Evolutionary conservation across 169 alveolate genomes (phyloP), one percentile per base, ranked within the genome.

Genomic region (Cyclospora cayetanensis): DNA sequence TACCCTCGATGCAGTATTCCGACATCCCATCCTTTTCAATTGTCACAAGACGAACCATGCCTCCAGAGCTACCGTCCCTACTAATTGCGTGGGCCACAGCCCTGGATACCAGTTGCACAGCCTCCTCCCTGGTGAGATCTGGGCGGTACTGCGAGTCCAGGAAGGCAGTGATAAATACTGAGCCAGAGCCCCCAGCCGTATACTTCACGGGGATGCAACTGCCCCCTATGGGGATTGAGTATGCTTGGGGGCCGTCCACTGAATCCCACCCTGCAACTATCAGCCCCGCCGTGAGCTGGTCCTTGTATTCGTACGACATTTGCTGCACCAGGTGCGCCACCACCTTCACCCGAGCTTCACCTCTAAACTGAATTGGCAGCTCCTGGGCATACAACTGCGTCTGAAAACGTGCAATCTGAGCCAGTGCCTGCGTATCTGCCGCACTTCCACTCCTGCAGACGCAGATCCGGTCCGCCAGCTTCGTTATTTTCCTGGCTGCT

Each of bases 371-470:
- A 94, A 79, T 92, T 22, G 92, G 95, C 88, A 97, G 96, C 89
- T 97, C 98, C 90, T 95, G 95, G 12, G 97, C 93, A 87, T 97
- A 95, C 89, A 96, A 96, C 91, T 95, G 91, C 91, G 96, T 93
- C 77, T 96, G 97, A 93, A 96, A 93, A 55, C 96, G 93, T 83
- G 96, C 95, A 22, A 96, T 94, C 90, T 95, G 95, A 52, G 97
- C 94, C 66, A 97, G 85, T 60, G 96, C 97, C 94, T 97, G 99
- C 25, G 99, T 97, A 93, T 98, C 99, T 20, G 99, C 98, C n/a
- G 99, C 98, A 43, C 98, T 93, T 25, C 99, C 99, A 60, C 98
- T 95, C 41, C 99, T 96, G 92, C 98, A 95, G 91, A 97, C 98
- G 93, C 95, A 97, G n/a, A 98, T 96, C 70, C 87, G 9, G 53